Evolutionary conservation across 768 basidiomycete species (phyloP), one percentile per base, ranked within the genome.

Genomic region (Russula sp.): DNA sequence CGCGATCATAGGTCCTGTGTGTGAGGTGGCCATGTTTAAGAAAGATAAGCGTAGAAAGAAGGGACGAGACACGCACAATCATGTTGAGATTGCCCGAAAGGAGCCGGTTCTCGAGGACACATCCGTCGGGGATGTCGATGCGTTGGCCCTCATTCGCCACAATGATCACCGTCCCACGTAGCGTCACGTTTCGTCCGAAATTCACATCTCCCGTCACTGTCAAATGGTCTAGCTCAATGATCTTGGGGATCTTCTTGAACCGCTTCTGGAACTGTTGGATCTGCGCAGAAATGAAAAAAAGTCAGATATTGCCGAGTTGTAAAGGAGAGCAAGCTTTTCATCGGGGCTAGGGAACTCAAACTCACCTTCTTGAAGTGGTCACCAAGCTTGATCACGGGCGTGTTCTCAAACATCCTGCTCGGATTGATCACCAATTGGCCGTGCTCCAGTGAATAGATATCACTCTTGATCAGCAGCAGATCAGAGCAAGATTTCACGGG

Each of bases 321-420:
- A 50, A 66, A 22, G 48, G 10, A 32, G 18, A 51, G 16, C 44
- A 32, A 53, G 20, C 44, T 28, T 28, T 32, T 22, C 49, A n/a
- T 24, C 26, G 13, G 6, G 28, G 36, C 32, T 24, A 50, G 16
- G 16, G 24, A n/a, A 57, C 72, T 38, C 51, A 83, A n/a, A 57
- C 72, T 42, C 51, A 83, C 81, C 81, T 89, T 89, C 80, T 89
- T 89, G 77, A 89, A 89, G 71, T 85, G 81, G 72, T 87, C 86
- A 34, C 87, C 86, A 38, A 89, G 84, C 79, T 89, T 89, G 76
- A 89, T 84, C 64, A 89, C 88, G 2, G 88, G 88, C 2, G 84
- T 83, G 24, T 79, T 80, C 69, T 78, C 78, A 73, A 87, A 87
- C 79, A 85, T 81, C 58, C 84, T 73, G 40, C 76, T 75, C 64